Conservation (phyloP, 306 rosid genomes). For the Prunus mume region DNA sequence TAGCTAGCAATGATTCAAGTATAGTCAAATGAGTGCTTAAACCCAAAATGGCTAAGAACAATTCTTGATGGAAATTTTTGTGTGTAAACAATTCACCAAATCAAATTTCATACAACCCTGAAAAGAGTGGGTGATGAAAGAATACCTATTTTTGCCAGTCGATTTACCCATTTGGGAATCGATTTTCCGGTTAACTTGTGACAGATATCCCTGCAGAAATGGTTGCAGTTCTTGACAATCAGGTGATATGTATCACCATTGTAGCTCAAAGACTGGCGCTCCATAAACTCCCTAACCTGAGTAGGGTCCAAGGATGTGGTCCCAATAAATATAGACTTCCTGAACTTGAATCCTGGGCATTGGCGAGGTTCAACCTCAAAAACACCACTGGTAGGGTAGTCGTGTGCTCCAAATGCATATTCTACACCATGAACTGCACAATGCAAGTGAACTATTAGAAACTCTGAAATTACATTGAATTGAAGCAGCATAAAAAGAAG, state of each 20-base stretch:
- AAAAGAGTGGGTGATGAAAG: constrained; percentile 14
- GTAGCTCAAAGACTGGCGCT: constrained; percentile 64
- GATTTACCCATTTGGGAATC: constrained; percentile 95
- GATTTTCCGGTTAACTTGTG: constrained; percentile 82
- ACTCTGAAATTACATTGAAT: constrained; percentile 8
- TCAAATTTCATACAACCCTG: constrained; percentile 9
- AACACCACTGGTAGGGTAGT: constrained; percentile 91
- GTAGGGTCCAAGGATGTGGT: constrained; percentile 69
- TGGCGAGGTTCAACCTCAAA: constrained; percentile 97
- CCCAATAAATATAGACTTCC: constrained; percentile 86
- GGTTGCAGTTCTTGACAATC: constrained; percentile 95
- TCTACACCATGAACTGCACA: constrained; percentile 87
- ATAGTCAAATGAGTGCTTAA: no score
- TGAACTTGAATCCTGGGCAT: constrained; percentile 95
- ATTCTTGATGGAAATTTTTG: not conserved
- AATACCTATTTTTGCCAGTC: constrained; percentile 91
- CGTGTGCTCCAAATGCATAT: constrained; percentile 98
- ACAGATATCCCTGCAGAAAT: constrained; percentile 95
- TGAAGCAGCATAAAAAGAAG: not conserved
- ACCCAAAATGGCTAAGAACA: not conserved
- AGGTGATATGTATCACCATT: constrained; percentile 91
- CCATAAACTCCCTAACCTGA: constrained; percentile 95
- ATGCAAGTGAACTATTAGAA: constrained; percentile 30
- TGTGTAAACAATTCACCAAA: not conserved
- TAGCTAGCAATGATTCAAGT: not conserved